Evolutionary conservation across 2,329 filamentous ascomycete species (phyloP), one percentile per base, ranked within the genome.

Genomic region (Hysterium pulicare): DNA sequence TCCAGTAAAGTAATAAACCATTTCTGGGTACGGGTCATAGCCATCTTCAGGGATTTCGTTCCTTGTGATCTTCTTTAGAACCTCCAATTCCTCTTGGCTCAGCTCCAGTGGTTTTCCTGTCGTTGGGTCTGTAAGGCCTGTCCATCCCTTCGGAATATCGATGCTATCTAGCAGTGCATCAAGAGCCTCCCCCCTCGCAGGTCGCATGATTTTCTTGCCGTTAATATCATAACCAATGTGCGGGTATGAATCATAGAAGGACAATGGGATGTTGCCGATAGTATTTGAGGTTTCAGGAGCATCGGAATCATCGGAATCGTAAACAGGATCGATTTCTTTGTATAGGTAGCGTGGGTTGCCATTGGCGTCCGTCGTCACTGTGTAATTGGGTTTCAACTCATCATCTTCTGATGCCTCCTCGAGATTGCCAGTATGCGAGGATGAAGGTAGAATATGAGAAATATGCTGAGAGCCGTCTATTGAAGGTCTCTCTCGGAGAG

Each of bases 151-250:
- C 11, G 93, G 93, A 26, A 98, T 76, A 61, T 98, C 93, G 58
- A 98, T 98, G 69, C 87, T 96, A 59, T 98, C 91, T 8, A 98
- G 76, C 33, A 98, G 77, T 10, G 90, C 89, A 73, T 98, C 93
- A 23, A 98, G 73, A 26, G 93, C 93, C 64, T 95, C 86, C 40
- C 91, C 91, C 54, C 90, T 91, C 3, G 94, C 93, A 5, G 93
- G 93, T 40, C 93, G 86, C 83, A 95, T 87, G 51, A 98, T 95
- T 69, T 87, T 94, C 78, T 94, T 96, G 67, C 93, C 93, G 67
- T 98, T 95, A 72, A 98, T 97, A 59, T 96, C 88, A 71, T 98
- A 98, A 46, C 93, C 93, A 63, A 98, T 96, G 66, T 98, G 93
- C 38, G 93, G 93, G 64, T 96, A 98, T 26, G 88, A 86, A 66